Evolutionary conservation across 768 basidiomycete genomes (phyloP), one percentile per base, ranked within the genome.

Genomic region (Cyclocybe cylindracea): DNA sequence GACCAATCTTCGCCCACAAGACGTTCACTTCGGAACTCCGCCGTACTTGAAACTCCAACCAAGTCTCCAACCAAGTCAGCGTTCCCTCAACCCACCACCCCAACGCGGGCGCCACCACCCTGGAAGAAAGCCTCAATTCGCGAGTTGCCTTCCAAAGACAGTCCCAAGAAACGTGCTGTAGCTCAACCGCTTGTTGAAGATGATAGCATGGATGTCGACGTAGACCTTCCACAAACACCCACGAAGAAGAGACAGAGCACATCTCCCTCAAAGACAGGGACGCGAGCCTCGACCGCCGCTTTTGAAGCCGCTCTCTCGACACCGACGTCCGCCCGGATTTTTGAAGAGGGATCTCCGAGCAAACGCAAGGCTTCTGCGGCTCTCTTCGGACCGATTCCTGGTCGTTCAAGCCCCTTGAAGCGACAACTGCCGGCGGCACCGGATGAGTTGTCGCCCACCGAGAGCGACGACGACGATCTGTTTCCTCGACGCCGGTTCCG

Each of bases 401-500:
- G n/a, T 14, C 37, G 32, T 6, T 14, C 41, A 11, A 55, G 54
- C 18, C 52, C 46, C 9, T 43, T 47, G n/a, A 52, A 54, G 18
- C 10, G n/a, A 19, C 38, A 19, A 32, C 18, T 43, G 10, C 16
- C 18, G 11, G 37, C 10, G 24, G 16, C 9, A 10, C 32, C 11
- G 1, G 29, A 39, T 39, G 46, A 46, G n/a, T 55, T 58, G 16
- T 51, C 59, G 24, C 57, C 64, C 14, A 51, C 65, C 18, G 70
- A 67, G 29, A 57, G 54, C 34, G 61, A 57, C 47, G 63, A 41
- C 32, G 67, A 55, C 38, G 61, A 61, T 3, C 46, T 53, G 1
- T 45, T 42, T 7, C 54, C 60, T n/a, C 65, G 64, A 31, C 70
- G 73, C 5, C 75, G 78, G 7, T 81, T 79, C 57, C 69, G 76